phyloP scores from a whole-genome alignment of 495 filamentous ascomycete genomes.

The Coniosporium apollinis region DNA sequence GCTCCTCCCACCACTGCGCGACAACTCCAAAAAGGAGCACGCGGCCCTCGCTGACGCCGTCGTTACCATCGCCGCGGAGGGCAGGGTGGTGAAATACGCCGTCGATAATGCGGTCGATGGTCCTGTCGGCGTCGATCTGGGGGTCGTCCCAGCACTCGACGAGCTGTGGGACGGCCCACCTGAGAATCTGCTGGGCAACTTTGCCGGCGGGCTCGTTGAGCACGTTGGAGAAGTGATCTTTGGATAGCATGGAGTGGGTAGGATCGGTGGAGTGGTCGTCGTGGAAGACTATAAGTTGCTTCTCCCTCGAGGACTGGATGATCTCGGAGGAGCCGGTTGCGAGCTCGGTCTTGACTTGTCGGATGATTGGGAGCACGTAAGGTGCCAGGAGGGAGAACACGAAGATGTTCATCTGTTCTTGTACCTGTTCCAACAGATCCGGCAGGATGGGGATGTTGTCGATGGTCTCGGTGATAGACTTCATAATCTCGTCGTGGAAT shows the following conservation, averaged over 20 bases:
- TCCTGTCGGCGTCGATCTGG: slow-evolving; percentile 42
- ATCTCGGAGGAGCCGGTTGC: slow-evolving; percentile 71
- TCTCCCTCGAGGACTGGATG: slow-evolving; percentile 58
- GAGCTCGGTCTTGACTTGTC: slow-evolving; percentile 70
- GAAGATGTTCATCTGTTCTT: slow-evolving; percentile 55
- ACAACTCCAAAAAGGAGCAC: slow-evolving; percentile 61
- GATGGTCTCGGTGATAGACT: slow-evolving; percentile 56
- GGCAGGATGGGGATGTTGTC: slow-evolving; percentile 67
- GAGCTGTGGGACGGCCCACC: slow-evolving; percentile 71
- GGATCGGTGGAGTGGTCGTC: slow-evolving; percentile 60
- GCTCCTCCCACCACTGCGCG: slow-evolving; percentile 59
- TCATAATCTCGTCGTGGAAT: slow-evolving; percentile 76
- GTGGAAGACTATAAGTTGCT: slow-evolving; percentile 74
- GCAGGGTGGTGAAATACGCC: slow-evolving; percentile 83
- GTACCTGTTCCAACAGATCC: slow-evolving; percentile 60
- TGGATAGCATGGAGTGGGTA: slow-evolving; percentile 90
- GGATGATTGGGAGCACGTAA: slow-evolving; percentile 68
- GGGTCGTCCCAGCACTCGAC: slow-evolving; percentile 79
- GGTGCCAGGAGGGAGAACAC: slow-evolving; percentile 77
- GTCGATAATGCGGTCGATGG: slow-evolving; percentile 54
- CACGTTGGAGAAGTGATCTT: slow-evolving; percentile 68
- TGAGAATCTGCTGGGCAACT: slow-evolving; percentile 56
- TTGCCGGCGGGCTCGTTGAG: slow-evolving; percentile 81
- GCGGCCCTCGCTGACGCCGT: slow-evolving; percentile 58
- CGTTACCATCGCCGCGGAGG: slow-evolving; percentile 47